These are phyloP conservation scores for Lyophyllum atratum DNA, from an alignment of 768 basidiomycete species.

Conservation along the genomic window DNA sequence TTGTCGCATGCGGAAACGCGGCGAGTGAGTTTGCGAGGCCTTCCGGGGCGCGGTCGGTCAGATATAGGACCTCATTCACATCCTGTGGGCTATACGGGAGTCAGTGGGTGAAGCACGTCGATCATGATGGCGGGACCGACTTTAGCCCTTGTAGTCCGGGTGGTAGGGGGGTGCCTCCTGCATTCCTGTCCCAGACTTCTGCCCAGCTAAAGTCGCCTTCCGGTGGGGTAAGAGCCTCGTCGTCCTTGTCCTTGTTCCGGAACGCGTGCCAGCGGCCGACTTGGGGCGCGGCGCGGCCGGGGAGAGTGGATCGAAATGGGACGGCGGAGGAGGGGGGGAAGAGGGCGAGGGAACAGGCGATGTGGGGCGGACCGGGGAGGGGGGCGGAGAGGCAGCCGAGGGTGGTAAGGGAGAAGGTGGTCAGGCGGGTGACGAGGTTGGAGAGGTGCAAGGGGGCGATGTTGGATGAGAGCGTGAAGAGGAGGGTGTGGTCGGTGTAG, in stretches of 20 bases:
- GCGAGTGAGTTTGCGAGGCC: constrained; percentile 50
- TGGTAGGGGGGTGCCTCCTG: constrained; percentile 31
- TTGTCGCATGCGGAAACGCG: constrained; percentile 44
- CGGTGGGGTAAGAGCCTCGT: neutral
- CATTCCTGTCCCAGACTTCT: constrained; percentile 44
- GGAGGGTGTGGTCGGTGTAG: constrained; percentile 39
- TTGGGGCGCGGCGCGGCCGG: constrained; percentile 56
- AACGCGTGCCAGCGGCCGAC: constrained; percentile 77
- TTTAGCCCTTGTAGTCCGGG: constrained; percentile 35
- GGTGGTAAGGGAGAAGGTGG: constrained; percentile 38
- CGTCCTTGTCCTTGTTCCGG: constrained; percentile 35
- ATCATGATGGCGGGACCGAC: constrained; percentile 27
- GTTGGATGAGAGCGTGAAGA: constrained; percentile 54
- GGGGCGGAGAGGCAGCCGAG: constrained; percentile 68
- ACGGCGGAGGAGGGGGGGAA: constrained; percentile 45
- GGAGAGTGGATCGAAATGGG: constrained; percentile 64
- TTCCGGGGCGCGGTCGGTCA: constrained; percentile 60
- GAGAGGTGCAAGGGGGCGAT: constrained; percentile 38
- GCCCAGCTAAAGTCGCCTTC: constrained; percentile 46
- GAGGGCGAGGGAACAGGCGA: constrained; percentile 60
- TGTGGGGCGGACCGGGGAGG: constrained; percentile 27
- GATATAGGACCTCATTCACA: constrained; percentile 45
- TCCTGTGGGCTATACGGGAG: constrained; percentile 25
- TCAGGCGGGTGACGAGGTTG: constrained; percentile 38
- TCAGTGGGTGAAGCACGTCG: neutral